Evolutionary conservation across 805 yeast species (phyloP).

Genomic region (Saccharomycopsis fermentans): DNA sequence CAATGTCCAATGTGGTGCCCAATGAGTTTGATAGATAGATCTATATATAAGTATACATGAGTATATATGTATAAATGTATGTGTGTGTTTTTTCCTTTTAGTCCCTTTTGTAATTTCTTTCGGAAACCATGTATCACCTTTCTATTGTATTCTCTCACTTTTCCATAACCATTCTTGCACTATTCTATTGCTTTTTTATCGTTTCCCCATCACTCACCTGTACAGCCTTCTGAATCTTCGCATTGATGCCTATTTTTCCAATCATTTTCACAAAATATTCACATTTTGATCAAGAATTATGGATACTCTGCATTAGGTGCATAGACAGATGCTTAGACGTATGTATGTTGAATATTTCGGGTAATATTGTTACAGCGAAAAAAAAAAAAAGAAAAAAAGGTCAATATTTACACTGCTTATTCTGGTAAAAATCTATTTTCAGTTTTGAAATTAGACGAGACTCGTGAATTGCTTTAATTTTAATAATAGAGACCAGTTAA

Average conservation of each 20-base stretch:
- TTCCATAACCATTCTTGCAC: no score
- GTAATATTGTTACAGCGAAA: background rate
- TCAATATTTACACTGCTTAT: no score
- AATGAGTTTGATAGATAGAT: constrained; percentile 31
- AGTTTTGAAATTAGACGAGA: background rate
- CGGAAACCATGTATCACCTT: no score
- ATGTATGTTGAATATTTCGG: background rate
- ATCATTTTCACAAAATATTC: no score
- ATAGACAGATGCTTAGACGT: background rate
- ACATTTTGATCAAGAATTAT: background rate
- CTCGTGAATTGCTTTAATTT: background rate
- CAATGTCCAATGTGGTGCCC: constrained; percentile 92
- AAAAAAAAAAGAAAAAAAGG: background rate
- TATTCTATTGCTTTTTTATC: no score
- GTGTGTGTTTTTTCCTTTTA: background rate
- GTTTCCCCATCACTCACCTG: no score
- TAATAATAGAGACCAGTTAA: background rate
- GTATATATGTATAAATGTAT: background rate
- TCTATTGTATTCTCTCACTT: no score
- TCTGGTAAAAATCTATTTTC: no score
- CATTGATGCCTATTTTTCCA: no score
- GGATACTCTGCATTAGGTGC: background rate
- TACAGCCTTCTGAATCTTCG: no score
- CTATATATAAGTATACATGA: background rate
- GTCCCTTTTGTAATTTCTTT: no score